Percentiles rank a stretch among this genome's conserved stretches.
Conservation (phyloP, 495 filamentous ascomycete species). For the Durotheca rogersii region DNA sequence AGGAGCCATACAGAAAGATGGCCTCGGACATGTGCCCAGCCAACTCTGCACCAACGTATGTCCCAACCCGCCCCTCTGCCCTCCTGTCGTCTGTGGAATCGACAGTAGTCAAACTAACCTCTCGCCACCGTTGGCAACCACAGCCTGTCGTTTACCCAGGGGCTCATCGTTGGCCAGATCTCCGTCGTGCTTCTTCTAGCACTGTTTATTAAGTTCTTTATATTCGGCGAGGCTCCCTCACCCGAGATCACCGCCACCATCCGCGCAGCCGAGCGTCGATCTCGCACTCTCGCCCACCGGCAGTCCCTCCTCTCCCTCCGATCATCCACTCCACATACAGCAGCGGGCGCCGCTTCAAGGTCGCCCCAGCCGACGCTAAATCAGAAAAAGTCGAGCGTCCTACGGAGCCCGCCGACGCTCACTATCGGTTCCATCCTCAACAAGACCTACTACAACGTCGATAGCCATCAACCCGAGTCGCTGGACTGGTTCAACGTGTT, state of each 20-base stretch:
- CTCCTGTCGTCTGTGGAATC: conserved; percentile 8
- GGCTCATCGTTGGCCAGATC: conserved; percentile 89
- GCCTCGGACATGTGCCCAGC: conserved; percentile 44
- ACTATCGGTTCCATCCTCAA: conserved; percentile 88
- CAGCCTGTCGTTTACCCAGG: conserved; percentile 88
- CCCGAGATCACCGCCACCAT: conserved; percentile 69
- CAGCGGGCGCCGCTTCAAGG: conserved; percentile 45
- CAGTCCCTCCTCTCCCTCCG: conserved; percentile 64
- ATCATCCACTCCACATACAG: conserved; percentile 31
- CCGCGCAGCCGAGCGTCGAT: conserved; percentile 67
- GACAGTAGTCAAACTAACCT: conserved; percentile 24
- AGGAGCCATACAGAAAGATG: conserved; percentile 27
- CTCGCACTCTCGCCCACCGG: conserved; percentile 62
- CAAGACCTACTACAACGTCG: conserved; percentile 97
- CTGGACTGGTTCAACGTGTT: conserved; percentile 99
- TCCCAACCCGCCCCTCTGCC: conserved; percentile 16
- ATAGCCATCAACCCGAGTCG: conserved; percentile 96
- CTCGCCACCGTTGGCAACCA: not conserved
- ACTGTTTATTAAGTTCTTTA: conserved; percentile 99
- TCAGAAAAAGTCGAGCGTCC: conserved; percentile 73
- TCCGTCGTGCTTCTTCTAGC: conserved; percentile 86
- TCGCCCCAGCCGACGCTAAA: conserved; percentile 53
- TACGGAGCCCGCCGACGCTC: conserved; percentile 60
- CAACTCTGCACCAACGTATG: conserved; percentile 49
- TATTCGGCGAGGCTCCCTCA: conserved; percentile 90